Evolutionary conservation across 192 early-diverging fungal species (phyloP).

Genomic region (Coemansia sp.): DNA sequence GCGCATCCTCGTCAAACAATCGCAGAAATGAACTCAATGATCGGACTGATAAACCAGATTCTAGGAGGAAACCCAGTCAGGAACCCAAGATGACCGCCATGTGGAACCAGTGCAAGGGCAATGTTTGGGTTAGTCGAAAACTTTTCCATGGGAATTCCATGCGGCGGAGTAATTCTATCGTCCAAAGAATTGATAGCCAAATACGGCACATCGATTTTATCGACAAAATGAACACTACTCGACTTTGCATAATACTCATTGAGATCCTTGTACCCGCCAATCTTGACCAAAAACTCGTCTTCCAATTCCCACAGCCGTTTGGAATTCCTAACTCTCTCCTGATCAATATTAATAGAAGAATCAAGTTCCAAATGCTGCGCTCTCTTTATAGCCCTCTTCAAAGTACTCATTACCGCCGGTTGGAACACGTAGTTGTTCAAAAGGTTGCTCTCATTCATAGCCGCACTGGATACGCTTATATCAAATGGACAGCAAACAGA

Average conservation of each 20-base stretch:
- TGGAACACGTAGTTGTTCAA: conserved; percentile 62
- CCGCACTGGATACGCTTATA: conserved; percentile 54
- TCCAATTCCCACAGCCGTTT: conserved; percentile 82
- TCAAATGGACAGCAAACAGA: conserved; percentile 88
- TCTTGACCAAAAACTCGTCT: conserved; percentile 62
- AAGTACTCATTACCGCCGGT: conserved; percentile 53
- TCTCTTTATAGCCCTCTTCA: conserved; percentile 53
- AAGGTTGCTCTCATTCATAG: conserved; percentile 56
- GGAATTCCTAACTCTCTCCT: conserved; percentile 53
- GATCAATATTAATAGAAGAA: conserved; percentile 41
- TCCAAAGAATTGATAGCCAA: conserved; percentile 80
- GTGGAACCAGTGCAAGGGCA: conserved; percentile 71
- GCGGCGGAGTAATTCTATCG: conserved; percentile 73
- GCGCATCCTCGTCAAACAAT: conserved; percentile 23
- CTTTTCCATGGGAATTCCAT: conserved; percentile 72
- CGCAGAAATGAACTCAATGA: conserved; percentile 65
- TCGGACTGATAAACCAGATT: conserved; percentile 66
- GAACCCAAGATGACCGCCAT: conserved; percentile 94
- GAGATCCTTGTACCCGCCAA: conserved; percentile 72
- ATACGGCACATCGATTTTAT: conserved; percentile 69
- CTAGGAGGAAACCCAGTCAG: conserved; percentile 36
- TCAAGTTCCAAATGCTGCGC: conserved; percentile 46
- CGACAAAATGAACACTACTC: conserved; percentile 57
- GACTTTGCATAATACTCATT: conserved; percentile 74
- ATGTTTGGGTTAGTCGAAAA: conserved; percentile 72